Evolutionary conservation across 352 stramenopile genomes (phyloP).

Genomic region (Globisporangium paroecandrum): DNA sequence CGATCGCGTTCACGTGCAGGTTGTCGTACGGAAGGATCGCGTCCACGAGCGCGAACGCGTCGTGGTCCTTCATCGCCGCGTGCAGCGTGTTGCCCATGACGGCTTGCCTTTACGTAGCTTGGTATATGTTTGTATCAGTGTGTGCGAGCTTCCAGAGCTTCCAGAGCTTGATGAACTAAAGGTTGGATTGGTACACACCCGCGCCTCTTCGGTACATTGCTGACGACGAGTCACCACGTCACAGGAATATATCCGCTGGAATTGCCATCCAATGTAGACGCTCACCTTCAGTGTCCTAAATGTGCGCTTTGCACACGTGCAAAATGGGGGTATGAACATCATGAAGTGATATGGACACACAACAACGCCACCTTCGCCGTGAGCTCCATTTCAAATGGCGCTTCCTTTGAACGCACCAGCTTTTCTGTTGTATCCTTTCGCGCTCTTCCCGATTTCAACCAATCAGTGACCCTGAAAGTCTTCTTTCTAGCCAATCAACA

Average conservation of each 20-base stretch:
- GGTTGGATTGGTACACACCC: neutral
- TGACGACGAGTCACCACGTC: conserved; percentile 9
- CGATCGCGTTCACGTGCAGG: conserved; percentile 62
- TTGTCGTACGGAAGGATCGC: conserved; percentile 74
- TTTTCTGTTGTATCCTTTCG: neutral
- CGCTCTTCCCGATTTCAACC: conserved; percentile 21
- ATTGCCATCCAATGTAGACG: neutral
- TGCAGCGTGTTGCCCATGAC: conserved; percentile 59
- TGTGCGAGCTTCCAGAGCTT: neutral
- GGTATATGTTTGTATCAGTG: neutral
- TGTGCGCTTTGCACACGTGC: neutral
- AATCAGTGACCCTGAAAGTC: neutral
- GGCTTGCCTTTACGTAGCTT: neutral
- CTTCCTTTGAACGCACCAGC: neutral
- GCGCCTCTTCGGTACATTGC: conserved; percentile 32
- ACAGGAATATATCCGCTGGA: neutral
- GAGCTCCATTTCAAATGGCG: neutral
- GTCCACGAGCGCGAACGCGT: conserved; percentile 43
- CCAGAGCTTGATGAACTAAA: neutral
- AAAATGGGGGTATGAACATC: neutral
- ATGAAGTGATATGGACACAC: neutral
- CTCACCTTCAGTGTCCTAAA: neutral
- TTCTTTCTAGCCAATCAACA: conserved; percentile 11
- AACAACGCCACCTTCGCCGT: neutral
- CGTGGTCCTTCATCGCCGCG: conserved; percentile 41